Evolutionary conservation across 106 monocot genomes (phyloP), one percentile per base, ranked within the genome.

Genomic region (Platanthera guangdongensis): DNA sequence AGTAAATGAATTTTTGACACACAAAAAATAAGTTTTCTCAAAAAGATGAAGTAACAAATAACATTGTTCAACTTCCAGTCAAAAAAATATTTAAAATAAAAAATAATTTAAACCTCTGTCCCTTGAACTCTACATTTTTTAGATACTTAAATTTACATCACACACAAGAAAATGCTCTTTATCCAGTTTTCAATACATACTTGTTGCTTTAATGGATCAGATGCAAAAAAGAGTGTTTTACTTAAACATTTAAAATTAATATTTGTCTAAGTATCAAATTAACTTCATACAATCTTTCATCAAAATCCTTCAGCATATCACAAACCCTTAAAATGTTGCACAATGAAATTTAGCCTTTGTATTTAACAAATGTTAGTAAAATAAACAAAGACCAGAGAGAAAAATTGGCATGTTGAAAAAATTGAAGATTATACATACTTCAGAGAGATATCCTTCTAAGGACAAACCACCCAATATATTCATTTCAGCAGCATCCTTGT

Each of bases 391-490:
- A 54, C 11, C 11, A 15, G 16, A 14, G 13, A 54, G 54, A 14
- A 15, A 54, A 3, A 0, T 10, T 2, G 3, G 9, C 2, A 30
- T 8, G 0, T 7, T 25, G 10, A 11, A 65, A 30, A 3, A 10
- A 65, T 22, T 28, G 65, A 65, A 32, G 3, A 6, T 65, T 65
- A 65, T 21, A 80, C 19, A 32, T 63, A 97, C 96, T 89, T 97
- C 80, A 74, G 96, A 97, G 8, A 97, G 78, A 88, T 94, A 97
- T 68, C 93, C 96, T 81, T 93, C 87, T 75, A 94, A 83, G 74
- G 93, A 83, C 73, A 97, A 83, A 30, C 96, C 96, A 77, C 93
- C 96, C 57, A 93, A 75, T 16, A 97, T 93, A 82, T 97, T 97
- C 87, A 85, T 97, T 74, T 97, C 93, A 25, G 96, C 91, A 82